Evolutionary conservation across 306 rosid species (phyloP), one percentile per base, ranked within the genome.

Genomic region (Mimosa pudica): DNA sequence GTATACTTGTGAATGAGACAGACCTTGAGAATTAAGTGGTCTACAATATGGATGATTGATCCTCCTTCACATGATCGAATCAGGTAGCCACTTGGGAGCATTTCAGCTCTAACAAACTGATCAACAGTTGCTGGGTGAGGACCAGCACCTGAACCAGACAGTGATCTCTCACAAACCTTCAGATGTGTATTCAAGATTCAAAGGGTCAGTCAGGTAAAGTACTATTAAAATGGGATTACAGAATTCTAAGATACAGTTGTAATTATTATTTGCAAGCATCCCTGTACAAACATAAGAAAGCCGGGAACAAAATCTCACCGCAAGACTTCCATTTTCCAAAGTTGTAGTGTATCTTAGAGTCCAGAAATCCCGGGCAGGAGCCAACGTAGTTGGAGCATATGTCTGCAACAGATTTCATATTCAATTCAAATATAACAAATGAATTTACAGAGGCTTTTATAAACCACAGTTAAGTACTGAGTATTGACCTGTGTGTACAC

Each of bases 341-440:
- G 30, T 91, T 49, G 90, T 89, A 35, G 97, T 96, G 89, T 93
- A 96, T 93, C 99, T 90, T 20, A 96, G 85, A 65, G 99, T 96
- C 99, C 99, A 96, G 80, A 96, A 90, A 89, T 96, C 99, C 77
- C 97, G 91, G 72, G 99, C 99, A 81, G 97, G 93, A 88, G 98
- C 99, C 86, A 93, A 86, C 6, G 96, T 93, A 0, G 97, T 91
- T 69, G 98, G 99, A 85, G 99, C 99, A 82, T 79, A 93, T 51
- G 93, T 89, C 99, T 96, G 86, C 30, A 74, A 73, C 70, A 79
- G 74, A 54, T 70, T 58, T 11, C 12, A 74, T 71, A 63, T 46
- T 78, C 60, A 70, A 44, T 61, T 17, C 38, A 35, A 24, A 42
- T 42, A 57, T 57, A 9, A 49, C 47, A 42, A 66, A 38, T 62